Evolutionary conservation across 805 yeast species (phyloP), one percentile per base, ranked within the genome.

Genomic region (Grigorovia transvaalensis): DNA sequence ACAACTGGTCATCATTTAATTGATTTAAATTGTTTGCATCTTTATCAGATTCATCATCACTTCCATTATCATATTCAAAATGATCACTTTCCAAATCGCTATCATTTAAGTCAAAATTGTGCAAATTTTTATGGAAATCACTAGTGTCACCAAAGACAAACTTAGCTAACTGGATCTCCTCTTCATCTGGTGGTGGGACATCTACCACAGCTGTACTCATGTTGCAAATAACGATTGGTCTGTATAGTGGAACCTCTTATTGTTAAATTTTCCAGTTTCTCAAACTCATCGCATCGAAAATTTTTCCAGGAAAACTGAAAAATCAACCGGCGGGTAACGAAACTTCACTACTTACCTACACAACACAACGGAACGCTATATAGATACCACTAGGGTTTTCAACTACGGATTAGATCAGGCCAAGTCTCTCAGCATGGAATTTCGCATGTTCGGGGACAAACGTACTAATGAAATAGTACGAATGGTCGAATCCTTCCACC

Each of bases 401-500:
- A n/a, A n/a, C 12, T 8, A 12, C 8, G 9, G 20, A 35, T 51
- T 57, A 59, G 11, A 60, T 56, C 44, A 73, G 58, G 18, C 75
- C 76, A 49, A 73, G 56, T 53, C 79, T 74, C 66, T 84, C 82
- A 9, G 95, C 95, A 62, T 93, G 97, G 67, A 84, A 91, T 54
- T 77, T 80, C 41, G 96, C 87, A 67, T 93, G 98, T 40, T 81
- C 86, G 51, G 78, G 84, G 12, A 84, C 84, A 68, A 89, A 90
- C 0, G 87, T 70, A 50, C 90, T 77, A 52, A 91, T 77, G 66
- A 89, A 91, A 69, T 78, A 93, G 73, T 90, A 91, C 48, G 90
- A 84, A 65, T 91, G 99, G 63, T 93, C 97, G 63, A 81, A 91
- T 4, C 90, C 96, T 1, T 85, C 89, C 18, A 79, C 95, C 40